Evolutionary conservation across 2,329 filamentous ascomycete species (phyloP), one percentile per base, ranked within the genome.

Genomic region (Colletotrichum abscissum): DNA sequence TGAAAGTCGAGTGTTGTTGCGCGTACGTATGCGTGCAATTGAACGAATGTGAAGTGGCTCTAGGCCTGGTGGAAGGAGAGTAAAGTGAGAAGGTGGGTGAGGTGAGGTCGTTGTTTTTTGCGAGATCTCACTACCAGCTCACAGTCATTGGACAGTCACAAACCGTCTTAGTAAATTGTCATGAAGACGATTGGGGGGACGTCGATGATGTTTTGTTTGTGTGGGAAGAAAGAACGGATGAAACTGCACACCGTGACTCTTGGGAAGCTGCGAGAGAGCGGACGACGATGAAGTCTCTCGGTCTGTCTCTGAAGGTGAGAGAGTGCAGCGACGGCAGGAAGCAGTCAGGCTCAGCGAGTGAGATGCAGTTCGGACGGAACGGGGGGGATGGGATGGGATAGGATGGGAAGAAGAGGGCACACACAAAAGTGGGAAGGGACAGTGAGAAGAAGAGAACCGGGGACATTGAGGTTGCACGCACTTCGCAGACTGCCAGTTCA

Each of bases 11-110:
- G 22, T 28, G 52, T 63, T 33, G 28, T 62, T 63, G 35, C n/a
- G n/a, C 26, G 19, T 59, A n/a, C 46, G 59, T 65, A 46, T 38
- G 46, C 49, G 69, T 60, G 54, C 28, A 57, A 28, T 52, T 49
- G 59, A 75, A 75, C 54, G 74, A 75, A 75, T 63, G 73, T 33
- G 71, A 75, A 38, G 67, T 42, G 63, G 74, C 72, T 55, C 72
- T 74, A 52, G 74, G 74, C 74, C 59, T 30, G 64, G 14, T 42
- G 42, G 54, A 75, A 74, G 14, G 69, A 74, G 60, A 69, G 72
- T 60, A 73, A 73, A 28, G 72, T 68, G 72, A 74, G 69, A 68
- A 72, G 69, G 67, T 55, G 63, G 54, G 57, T 67, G 68, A 72
- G 72, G 58, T 65, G 69, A 63, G 69, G 67, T 58, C 4, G 55